Evolutionary conservation across 306 rosid genomes (phyloP).

Genomic region (Fragaria vesca): DNA sequence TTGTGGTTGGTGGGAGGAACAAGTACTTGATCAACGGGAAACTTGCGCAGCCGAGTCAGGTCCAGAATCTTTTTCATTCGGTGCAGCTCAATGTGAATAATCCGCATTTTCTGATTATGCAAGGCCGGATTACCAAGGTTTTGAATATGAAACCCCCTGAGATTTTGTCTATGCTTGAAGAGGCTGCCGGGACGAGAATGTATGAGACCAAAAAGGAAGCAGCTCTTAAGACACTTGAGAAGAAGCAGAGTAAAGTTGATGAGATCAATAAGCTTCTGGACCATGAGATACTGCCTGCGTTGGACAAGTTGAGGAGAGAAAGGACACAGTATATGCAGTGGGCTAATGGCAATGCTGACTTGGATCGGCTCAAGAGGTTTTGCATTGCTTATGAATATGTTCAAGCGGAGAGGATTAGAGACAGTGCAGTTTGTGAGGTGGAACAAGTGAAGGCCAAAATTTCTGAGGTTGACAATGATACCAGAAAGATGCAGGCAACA

Average conservation of each 20-base stretch:
- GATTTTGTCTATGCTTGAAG: slow-evolving; percentile 97
- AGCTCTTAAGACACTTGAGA: slow-evolving; percentile 92
- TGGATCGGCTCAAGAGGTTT: slow-evolving; percentile 85
- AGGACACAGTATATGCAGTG: slow-evolving; percentile 93
- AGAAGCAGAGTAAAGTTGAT: slow-evolving; percentile 97
- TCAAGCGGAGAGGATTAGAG: slow-evolving; percentile 76
- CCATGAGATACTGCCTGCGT: slow-evolving; percentile 91
- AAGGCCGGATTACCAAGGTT: slow-evolving; percentile 98
- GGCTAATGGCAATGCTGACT: slow-evolving; percentile 97
- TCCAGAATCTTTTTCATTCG: slow-evolving; percentile 93
- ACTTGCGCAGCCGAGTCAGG: slow-evolving; percentile 98
- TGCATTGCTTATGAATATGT: slow-evolving; percentile 80
- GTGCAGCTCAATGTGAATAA: slow-evolving; percentile 97
- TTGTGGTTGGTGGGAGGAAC: slow-evolving; percentile 97
- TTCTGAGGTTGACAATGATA: slow-evolving; percentile 54
- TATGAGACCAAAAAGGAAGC: slow-evolving; percentile 96
- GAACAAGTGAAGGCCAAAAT: slow-evolving; percentile 73
- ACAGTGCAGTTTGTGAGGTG: slow-evolving; percentile 63
- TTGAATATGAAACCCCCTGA: slow-evolving; percentile 97
- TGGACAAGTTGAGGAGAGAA: slow-evolving; percentile 94
- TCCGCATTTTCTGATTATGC: slow-evolving; percentile 97
- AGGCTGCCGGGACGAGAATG: slow-evolving; percentile 99
- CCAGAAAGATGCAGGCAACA: slow-evolving; percentile 41
- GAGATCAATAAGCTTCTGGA: slow-evolving; percentile 98
- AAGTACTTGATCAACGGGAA: slow-evolving; percentile 91